Conservation (phyloP, 495 filamentous ascomycete genomes). For the Pseudomonodictys pantanalensis region DNA sequence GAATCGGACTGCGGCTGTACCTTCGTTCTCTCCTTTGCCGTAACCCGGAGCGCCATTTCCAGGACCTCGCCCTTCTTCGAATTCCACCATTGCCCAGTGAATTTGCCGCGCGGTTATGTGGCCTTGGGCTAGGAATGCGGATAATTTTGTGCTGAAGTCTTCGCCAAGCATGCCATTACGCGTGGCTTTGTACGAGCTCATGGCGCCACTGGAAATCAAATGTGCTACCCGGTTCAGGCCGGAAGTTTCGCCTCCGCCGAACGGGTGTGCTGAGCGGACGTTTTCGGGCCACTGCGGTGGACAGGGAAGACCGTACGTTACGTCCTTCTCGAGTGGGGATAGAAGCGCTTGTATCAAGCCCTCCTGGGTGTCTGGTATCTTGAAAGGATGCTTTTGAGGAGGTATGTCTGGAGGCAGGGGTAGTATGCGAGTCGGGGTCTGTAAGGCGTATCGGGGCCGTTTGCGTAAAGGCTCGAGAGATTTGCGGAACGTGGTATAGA, state of each 20-base stretch:
- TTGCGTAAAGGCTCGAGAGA: conserved; percentile 61
- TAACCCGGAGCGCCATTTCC: conserved; percentile 43
- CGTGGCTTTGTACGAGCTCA: conserved; percentile 61
- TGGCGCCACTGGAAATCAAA: conserved; percentile 55
- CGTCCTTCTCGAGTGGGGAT: conserved; percentile 49
- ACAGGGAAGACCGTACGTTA: conserved; percentile 33
- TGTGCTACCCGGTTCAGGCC: conserved; percentile 56
- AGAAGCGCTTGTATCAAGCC: conserved; percentile 52
- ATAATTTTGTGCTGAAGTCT: conserved; percentile 69
- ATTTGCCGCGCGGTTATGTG: conserved; percentile 65
- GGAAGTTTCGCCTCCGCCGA: conserved; percentile 60
- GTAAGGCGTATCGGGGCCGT: conserved; percentile 52
- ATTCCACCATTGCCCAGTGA: conserved; percentile 57
- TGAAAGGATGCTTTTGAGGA: conserved; percentile 56
- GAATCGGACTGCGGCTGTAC: conserved; percentile 64
- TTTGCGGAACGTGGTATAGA: conserved; percentile 69
- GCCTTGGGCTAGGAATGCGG: conserved; percentile 65
- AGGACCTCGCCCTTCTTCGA: conserved; percentile 54
- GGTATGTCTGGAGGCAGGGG: conserved; percentile 54
- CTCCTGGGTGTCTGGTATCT: conserved; percentile 52
- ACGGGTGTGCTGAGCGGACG: conserved; percentile 59
- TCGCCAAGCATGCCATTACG: conserved; percentile 64
- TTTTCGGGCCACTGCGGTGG: conserved; percentile 49
- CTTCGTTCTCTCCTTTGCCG: conserved; percentile 61
- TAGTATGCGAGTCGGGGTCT: conserved; percentile 50